A percentile compares a stretch with the other conserved stretches of the same genome.
phyloP scores from a whole-genome alignment of 129 eudicot genomes.

The Kitagawia praeruptora region DNA sequence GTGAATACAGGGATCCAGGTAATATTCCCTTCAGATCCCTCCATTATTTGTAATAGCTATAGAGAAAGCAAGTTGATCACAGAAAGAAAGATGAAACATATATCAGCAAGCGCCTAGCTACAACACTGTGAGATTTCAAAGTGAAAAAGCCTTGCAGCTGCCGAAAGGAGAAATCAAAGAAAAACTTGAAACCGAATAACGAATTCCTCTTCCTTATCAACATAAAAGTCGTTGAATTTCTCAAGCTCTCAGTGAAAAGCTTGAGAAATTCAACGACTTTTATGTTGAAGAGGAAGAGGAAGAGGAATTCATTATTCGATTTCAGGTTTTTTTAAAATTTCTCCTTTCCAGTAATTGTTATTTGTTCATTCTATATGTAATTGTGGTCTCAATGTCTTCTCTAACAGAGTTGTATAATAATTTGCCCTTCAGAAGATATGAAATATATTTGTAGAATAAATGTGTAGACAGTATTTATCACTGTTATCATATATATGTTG shows the following conservation, averaged over 20 bases:
- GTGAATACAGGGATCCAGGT: not conserved
- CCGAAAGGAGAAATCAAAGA: not conserved
- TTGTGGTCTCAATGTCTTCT: not conserved
- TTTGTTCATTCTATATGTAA: not conserved
- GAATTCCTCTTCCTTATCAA: slow-evolving; percentile 87
- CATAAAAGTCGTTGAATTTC: slow-evolving; percentile 92
- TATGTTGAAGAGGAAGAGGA: slow-evolving; percentile 93
- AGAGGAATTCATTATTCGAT: slow-evolving; percentile 79
- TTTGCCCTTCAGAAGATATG: not conserved
- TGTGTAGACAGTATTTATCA: too few relatives aligned
- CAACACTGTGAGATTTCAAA: not conserved
- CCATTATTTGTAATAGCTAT: not conserved
- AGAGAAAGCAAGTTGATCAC: not conserved
- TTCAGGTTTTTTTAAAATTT: slow-evolving; percentile 40
- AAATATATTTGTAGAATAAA: too few relatives aligned
- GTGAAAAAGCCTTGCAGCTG: not conserved
- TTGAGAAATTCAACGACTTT: slow-evolving; percentile 88
- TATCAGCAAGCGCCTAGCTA: not conserved
- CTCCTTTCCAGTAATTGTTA: not conserved
- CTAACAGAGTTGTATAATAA: not conserved
- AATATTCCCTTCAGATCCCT: not conserved
- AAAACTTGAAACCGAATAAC: slow-evolving; percentile 81
- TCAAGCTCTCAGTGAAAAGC: slow-evolving; percentile 65
- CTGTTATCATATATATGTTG: too few relatives aligned
- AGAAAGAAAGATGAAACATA: not conserved